Evolutionary conservation across 306 rosid species (phyloP), one percentile per base, ranked within the genome.

Genomic region (Vigna reflexopilosa): DNA sequence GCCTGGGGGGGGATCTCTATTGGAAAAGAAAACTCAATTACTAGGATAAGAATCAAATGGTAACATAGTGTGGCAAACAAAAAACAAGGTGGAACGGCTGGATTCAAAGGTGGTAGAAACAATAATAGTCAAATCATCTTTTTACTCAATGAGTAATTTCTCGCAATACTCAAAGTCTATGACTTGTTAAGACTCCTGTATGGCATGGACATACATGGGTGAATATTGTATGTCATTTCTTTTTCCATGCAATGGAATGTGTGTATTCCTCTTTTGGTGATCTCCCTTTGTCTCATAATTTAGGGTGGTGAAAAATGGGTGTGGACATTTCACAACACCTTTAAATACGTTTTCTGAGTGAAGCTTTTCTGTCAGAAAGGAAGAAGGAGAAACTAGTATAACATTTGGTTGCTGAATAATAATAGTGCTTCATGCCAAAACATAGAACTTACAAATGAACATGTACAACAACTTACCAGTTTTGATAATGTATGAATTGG

Each of bases 231-330:
- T 75, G 22, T 55, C 72, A 45, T 20, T 51, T 58, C 80, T 24
- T 51, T 66, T 45, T 19, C 61, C 82, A 70, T 68, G 85, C 14
- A 70, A 77, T 66, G 85, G 75, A 48, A 59, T 6, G 56, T 20
- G 61, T 52, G 58, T 17, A 20, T 70, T 61, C 66, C 11, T 42
- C 40, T 79, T 59, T 30, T 30, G 34, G 5, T 30, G 34, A 30
- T 30, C 34, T 30, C 34, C 34, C 34, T 4, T 30, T 30, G 34
- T 30, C 34, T 4, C 34, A 30, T 30, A 26, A 30, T 30, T 4
- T 4, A 30, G 34, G 34, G 34, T 30, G 34, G 34, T 30, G 34
- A 30, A 30, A 34, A 34, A 34, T 34, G 38, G 38, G 38, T 5
- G 7, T 34, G 38, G 1, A 34, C 42, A 36, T 36, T 36, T 36